Evolutionary conservation across 306 rosid species (phyloP), one percentile per base, ranked within the genome.

Genomic region (Castanea crenata): DNA sequence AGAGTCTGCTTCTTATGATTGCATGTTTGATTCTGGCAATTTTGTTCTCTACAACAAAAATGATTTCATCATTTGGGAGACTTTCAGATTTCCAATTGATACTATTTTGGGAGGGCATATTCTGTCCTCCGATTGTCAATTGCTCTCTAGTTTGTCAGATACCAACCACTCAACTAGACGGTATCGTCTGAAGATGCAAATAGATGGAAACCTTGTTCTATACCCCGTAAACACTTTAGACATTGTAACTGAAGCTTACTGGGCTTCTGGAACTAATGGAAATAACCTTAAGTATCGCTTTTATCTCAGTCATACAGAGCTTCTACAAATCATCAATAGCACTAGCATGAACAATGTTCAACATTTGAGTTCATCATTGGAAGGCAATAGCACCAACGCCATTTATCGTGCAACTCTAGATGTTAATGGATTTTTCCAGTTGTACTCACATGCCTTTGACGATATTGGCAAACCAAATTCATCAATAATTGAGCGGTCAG

Each of bases 121-220:
- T 46, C 70, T 82, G 2, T 0, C 69, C 5, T 10, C 19, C 1
- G n/a, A 35, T 3, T 3, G 11, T 34, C 1, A 5, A 2, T 41
- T 82, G 78, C 1, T 49, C 16, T 76, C 79, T 11, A 55, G 76
- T 41, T 0, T 10, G 0, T 73, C 85, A 0, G 20, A 8, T 0
- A 16, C 74, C 10, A 64, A 73, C 56, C 82, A 55, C 62, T 77
- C 75, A 29, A 72, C 59, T 0, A 79, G 85, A 55, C 63, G 4
- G 7, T 77, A 63, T 64, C 32, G 0, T 6, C 79, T 82, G 16
- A 1, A 0, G 11, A 82, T 82, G 85, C 82, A 1, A 32, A 32
- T 32, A 73, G 12, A 77, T 55, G 85, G 85, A 31, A 73, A 77
- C 75, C 82, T 77, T 31, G 76, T 55, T 14, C 73, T 56, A 0